These are phyloP conservation scores for Boletus coccyginus DNA, from an alignment of 768 basidiomycete species.

Conservation along the genomic window DNA sequence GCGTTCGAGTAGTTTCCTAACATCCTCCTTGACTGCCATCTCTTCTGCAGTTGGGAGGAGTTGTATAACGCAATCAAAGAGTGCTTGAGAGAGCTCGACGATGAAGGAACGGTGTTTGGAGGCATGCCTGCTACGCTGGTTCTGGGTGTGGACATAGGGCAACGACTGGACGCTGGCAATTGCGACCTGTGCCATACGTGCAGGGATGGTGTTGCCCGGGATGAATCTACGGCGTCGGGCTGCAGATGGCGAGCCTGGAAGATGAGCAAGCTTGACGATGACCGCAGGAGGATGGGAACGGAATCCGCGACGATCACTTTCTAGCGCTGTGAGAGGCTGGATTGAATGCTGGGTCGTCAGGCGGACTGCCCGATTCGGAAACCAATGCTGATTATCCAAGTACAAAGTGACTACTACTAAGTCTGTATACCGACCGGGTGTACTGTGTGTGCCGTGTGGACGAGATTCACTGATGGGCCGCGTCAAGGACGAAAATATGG, in stretches of 20 bases:
- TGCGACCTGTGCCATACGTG: constrained; percentile 31
- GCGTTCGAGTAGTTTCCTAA: constrained; percentile 89
- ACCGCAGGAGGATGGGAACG: constrained; percentile 15
- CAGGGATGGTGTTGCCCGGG: not conserved
- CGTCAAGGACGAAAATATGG: not conserved
- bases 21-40: constrained; percentile 93
- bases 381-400: constrained; percentile 4
- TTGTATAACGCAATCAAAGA: constrained; percentile 93
- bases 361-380: constrained; percentile 30
- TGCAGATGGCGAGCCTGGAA: constrained; percentile 1
- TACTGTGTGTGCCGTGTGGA: not conserved
- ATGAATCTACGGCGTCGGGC: not conserved
- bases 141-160: constrained; percentile 33
- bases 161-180: constrained; percentile 22
- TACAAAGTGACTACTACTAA: not conserved
- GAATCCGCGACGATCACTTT: constrained; percentile 30
- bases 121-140: constrained; percentile 32
- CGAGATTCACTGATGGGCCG: not conserved
- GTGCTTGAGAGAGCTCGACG: constrained; percentile 80
- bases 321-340: constrained; percentile 16
- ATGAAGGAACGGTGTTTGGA: constrained; percentile 63
- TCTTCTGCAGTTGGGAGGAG: constrained; percentile 88
- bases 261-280: constrained; percentile 9
- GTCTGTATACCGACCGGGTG: too few relatives aligned
- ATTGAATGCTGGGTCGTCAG: constrained; percentile 13